Conservation (phyloP, 345 rosid genomes). For the Dipteronia dyeriana region DNA sequence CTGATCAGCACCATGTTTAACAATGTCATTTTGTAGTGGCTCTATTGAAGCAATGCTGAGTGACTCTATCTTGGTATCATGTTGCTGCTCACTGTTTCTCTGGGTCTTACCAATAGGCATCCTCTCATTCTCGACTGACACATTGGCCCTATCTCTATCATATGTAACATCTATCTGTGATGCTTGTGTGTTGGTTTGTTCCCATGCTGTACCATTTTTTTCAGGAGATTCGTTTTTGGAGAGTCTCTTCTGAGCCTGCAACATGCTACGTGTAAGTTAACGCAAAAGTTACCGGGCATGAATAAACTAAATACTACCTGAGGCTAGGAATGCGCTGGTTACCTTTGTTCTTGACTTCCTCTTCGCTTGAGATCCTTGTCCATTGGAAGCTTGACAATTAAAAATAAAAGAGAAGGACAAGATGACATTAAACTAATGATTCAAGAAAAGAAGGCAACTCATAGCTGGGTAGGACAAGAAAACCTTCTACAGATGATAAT, state of each 20-base stretch:
- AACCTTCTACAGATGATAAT: conserved; percentile 3
- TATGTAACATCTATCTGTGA: conserved; percentile 38
- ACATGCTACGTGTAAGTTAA: conserved; percentile 25
- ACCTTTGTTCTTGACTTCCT: conserved; percentile 72
- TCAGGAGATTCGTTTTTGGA: conserved; percentile 43
- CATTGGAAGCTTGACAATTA: conserved; percentile 54
- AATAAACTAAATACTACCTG: conserved; percentile 13
- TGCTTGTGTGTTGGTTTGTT: conserved; percentile 34
- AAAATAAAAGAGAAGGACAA: conserved; percentile 17
- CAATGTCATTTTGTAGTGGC: conserved; percentile 31
- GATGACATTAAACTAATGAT: conserved; percentile 9
- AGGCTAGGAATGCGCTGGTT: conserved; percentile 20
- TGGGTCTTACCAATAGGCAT: conserved; percentile 33
- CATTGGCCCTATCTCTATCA: conserved; percentile 33
- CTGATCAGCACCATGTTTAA: conserved; percentile 36
- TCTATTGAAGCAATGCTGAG: conserved; percentile 36
- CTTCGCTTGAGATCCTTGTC: conserved; percentile 73
- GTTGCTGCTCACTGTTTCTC: conserved; percentile 31
- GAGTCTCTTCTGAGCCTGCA: conserved; percentile 55
- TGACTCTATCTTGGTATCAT: conserved; percentile 34
- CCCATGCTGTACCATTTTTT: conserved; percentile 34
- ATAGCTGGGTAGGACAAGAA: conserved; percentile 1
- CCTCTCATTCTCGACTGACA: conserved; percentile 44
- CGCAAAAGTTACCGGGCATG: neutral
- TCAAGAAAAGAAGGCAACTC: neutral